phyloP scores from a whole-genome alignment of 345 rosid genomes.

The Eucalyptus virginea region DNA sequence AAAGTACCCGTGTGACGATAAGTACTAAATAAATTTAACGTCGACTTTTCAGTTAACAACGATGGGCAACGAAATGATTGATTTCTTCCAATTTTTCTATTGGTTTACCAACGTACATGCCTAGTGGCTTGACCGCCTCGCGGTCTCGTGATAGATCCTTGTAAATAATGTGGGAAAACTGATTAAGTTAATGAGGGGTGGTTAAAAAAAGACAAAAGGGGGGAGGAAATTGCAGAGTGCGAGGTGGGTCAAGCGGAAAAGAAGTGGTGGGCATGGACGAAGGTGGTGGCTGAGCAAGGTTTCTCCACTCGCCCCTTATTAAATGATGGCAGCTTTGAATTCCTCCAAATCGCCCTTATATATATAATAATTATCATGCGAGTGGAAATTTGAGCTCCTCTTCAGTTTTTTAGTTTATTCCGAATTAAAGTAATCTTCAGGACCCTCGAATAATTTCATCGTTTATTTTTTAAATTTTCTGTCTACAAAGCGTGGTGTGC shows the following conservation, averaged over 20 bases:
- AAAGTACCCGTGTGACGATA: accelerated
- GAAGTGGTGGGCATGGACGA: not conserved
- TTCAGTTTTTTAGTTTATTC: not conserved
- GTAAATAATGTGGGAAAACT: not conserved
- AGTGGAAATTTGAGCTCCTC: slow-evolving; percentile 1
- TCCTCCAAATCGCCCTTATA: not conserved
- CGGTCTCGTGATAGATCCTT: not conserved
- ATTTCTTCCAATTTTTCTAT: not conserved
- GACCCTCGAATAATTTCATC: not conserved
- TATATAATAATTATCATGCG: not conserved
- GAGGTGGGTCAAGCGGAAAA: not conserved
- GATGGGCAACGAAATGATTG: not conserved
- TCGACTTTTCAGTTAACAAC: not conserved
- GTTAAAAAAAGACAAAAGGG: not conserved
- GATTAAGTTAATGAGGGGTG: not conserved
- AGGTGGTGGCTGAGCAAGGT: slow-evolving; percentile 17
- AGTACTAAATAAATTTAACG: not conserved
- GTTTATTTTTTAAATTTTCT: not conserved
- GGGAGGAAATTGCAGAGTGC: not conserved
- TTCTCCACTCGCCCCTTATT: slow-evolving; percentile 24
- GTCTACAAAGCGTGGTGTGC: not conserved
- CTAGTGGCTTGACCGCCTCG: not conserved
- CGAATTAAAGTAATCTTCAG: not conserved
- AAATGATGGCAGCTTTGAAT: slow-evolving; percentile 29
- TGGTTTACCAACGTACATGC: not conserved